Conservation (phyloP, 305 asterid species). For the Stenogyne calaminthoides region DNA sequence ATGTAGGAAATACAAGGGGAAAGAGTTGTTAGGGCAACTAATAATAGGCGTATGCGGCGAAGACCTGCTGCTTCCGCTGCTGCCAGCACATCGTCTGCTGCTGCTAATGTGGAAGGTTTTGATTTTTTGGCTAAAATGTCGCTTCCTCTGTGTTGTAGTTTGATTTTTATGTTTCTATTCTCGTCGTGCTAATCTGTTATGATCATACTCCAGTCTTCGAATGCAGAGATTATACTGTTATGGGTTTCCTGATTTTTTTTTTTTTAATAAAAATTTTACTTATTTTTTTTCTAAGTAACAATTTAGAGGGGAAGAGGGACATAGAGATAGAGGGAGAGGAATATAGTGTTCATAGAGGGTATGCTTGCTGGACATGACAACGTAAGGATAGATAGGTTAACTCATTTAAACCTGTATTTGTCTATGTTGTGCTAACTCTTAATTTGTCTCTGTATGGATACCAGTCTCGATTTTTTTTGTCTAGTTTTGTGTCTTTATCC, state of each 20-base stretch:
- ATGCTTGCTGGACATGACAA: background rate
- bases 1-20: constrained; percentile 58
- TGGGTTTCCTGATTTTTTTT: background rate
- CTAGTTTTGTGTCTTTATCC: no score
- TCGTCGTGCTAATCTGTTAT: constrained; percentile 7
- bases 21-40: constrained; percentile 68
- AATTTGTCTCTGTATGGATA: no score
- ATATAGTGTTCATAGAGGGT: background rate
- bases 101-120: constrained; percentile 63
- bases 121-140: background rate
- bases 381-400: background rate
- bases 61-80: constrained; percentile 74
- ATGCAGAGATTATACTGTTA: background rate
- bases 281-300: background rate
- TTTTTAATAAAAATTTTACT: no score
- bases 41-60: constrained; percentile 85
- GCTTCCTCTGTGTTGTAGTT: constrained; percentile 4
- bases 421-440: no score
- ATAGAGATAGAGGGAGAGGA: background rate
- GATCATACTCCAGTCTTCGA: background rate
- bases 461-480: no score
- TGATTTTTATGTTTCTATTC: background rate
- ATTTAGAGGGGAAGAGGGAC: background rate
- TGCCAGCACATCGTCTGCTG: constrained; percentile 81
- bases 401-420: background rate